Base-by-base conservation (phyloP, 768 basidiomycete genomes). In the Mycena venus region DNA sequence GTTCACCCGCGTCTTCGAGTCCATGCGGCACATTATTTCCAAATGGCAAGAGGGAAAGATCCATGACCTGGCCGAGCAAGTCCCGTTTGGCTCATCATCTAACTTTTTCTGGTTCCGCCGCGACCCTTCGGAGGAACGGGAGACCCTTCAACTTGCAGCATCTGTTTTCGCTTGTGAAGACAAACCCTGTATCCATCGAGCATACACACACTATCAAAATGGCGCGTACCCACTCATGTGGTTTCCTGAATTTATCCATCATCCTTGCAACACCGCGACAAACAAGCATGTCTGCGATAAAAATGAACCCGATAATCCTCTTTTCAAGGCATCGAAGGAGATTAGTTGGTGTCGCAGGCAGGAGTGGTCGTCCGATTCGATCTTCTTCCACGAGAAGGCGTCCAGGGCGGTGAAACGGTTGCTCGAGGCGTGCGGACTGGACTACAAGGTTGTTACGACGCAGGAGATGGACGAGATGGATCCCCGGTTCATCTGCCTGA, bases 161-260 rank as follows among this genome's bases (percentile, higher is more conserved):
- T 79, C 79, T 31, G 83, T 85, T 29, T 83, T 85, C 67, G 74
- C 68, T 1, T 85, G 84, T 68, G 78, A 51, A 32, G 70, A 70
- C 29, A 17, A 36, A n/a, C 8, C 42, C 4, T 49, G 51, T 47
- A 23, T 53, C 17, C 47, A 67, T 25, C 69, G 19, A 12, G 34
- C 36, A 68, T 67, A 29, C 31, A 56, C 75, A 1, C 51, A 59
- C 61, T 67, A 56, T 34, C 60, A 65, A n/a, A 10, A 59, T 10
- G 32, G 31, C 6, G 14, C 17, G 17, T 73, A 79, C 44, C 71
- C 78, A 12, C 72, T 72, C n/a, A 77, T 85, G 77, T 84, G 80
- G 79, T 85, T 81, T 65, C 85, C 85, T 12, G 81, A 84, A 55
- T 81, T 84, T 67, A 63, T 85, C 23, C 77, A 81, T 25, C 85